Conservation (phyloP, 495 filamentous ascomycete species). For the Chaetomidium leptoderma region DNA sequence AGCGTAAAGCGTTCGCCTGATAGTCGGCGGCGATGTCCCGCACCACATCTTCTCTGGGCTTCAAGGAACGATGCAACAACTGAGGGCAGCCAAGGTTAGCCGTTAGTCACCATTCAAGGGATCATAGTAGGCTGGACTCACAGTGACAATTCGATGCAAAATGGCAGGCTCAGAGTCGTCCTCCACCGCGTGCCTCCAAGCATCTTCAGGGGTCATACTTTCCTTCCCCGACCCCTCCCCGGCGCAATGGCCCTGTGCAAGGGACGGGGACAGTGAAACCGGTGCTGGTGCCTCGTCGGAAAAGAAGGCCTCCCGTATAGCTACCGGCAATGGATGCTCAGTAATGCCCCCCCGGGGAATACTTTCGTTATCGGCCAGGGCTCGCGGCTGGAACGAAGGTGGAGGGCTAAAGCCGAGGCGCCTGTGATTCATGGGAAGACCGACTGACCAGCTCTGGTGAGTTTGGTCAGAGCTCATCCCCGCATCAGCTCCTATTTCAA, state of each 20-base stretch:
- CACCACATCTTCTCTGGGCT: conserved; percentile 22
- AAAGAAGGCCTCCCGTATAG: background rate
- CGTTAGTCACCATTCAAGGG: too few relatives aligned
- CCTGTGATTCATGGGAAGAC: background rate
- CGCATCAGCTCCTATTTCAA: background rate
- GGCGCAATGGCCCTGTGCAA: background rate
- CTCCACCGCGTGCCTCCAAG: conserved; percentile 16
- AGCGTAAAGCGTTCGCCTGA: conserved; percentile 9
- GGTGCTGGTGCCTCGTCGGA: background rate
- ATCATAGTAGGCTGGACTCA: background rate
- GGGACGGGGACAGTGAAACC: background rate
- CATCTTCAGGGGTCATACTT: background rate
- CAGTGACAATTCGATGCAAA: conserved; percentile 18
- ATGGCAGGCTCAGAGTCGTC: conserved; percentile 16
- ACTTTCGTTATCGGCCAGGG: background rate
- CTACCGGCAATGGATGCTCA: background rate
- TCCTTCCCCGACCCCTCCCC: background rate
- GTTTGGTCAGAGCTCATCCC: background rate
- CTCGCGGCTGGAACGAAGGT: background rate
- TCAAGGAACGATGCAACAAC: conserved; percentile 24
- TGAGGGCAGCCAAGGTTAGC: conserved; percentile 3
- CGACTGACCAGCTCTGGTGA: background rate
- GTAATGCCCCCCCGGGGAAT: background rate
- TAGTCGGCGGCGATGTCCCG: conserved; percentile 24
- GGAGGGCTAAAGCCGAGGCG: background rate